Evolutionary conservation across 805 yeast species (phyloP).

Genomic region (Diddensiella caesifluorescens): DNA sequence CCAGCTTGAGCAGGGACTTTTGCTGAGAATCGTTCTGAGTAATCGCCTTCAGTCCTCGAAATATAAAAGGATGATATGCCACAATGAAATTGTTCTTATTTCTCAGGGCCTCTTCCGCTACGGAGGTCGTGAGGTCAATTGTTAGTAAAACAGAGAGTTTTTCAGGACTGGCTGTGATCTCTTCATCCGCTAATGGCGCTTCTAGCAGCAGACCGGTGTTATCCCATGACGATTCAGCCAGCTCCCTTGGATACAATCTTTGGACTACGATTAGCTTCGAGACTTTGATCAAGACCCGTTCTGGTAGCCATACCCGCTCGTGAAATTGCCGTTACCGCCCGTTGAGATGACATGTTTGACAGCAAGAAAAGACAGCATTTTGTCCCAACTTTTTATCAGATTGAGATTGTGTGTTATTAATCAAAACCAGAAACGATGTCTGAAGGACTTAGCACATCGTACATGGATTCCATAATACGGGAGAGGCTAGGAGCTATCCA

Average conservation of each 20-base stretch:
- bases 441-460: slow-evolving; percentile 30
- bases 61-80: slow-evolving; percentile 91
- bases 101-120: slow-evolving; percentile 77
- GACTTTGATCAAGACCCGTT: slow-evolving; percentile 13
- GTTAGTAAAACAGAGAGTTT: slow-evolving; percentile 51
- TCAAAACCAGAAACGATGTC: not conserved
- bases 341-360: slow-evolving; percentile 34
- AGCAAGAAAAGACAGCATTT: no score
- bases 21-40: slow-evolving; percentile 76
- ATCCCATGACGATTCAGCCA: slow-evolving; percentile 91
- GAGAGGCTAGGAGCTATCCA: slow-evolving; percentile 55
- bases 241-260: slow-evolving; percentile 67
- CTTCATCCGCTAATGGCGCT: slow-evolving; percentile 35
- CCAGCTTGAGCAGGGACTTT: slow-evolving; percentile 60
- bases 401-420: no score
- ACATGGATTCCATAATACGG: slow-evolving; percentile 45
- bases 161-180: slow-evolving; percentile 26
- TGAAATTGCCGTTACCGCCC: slow-evolving; percentile 36
- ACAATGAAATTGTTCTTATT: slow-evolving; percentile 52
- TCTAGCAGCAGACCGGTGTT: slow-evolving; percentile 90
- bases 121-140: slow-evolving; percentile 77
- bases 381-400: no score
- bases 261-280: slow-evolving; percentile 43
- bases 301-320: slow-evolving; percentile 11
- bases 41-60: slow-evolving; percentile 76